These are phyloP conservation scores for Pleoardoris graminearum DNA, from an alignment of 2,329 filamentous ascomycete species.

Conservation along the genomic window DNA sequence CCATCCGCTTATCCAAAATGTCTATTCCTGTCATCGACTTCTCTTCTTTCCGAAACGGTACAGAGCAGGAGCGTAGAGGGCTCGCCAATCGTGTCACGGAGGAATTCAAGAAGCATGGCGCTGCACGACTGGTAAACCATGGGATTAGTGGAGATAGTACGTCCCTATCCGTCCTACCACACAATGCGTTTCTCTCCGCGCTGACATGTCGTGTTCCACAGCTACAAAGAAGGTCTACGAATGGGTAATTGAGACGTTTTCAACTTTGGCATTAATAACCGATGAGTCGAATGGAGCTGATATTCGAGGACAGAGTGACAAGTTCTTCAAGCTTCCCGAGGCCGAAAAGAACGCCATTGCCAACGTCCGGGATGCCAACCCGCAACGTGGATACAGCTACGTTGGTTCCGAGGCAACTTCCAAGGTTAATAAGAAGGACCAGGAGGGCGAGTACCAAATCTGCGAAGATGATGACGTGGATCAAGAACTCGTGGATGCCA, in stretches of 20 bases:
- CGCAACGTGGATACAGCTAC: constrained; percentile 16
- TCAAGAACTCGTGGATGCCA: constrained; percentile 5
- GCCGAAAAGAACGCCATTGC: constrained; percentile 9
- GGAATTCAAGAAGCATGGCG: constrained; percentile 6
- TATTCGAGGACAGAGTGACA: constrained; percentile 5
- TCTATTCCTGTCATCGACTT: constrained; percentile 5
- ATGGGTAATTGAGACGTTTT: background rate
- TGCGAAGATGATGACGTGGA: constrained; percentile 11
- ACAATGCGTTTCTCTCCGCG: background rate
- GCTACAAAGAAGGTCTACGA: background rate
- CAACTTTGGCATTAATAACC: background rate
- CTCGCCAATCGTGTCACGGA: background rate
- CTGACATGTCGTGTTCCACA: background rate
- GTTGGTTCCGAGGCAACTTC: constrained; percentile 10
- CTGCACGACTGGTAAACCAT: background rate
- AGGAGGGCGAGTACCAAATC: constrained; percentile 4
- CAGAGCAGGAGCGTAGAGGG: background rate
- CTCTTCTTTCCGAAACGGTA: constrained; percentile 3
- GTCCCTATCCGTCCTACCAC: background rate
- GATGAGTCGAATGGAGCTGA: background rate
- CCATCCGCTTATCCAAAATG: background rate
- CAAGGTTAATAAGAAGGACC: constrained; percentile 7
- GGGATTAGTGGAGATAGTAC: constrained; percentile 2
- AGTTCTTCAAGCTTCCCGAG: constrained; percentile 14
- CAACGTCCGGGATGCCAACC: constrained; percentile 10